Evolutionary conservation across 2,329 filamentous ascomycete species (phyloP), one percentile per base, ranked within the genome.

Genomic region (Fusarium secorum): DNA sequence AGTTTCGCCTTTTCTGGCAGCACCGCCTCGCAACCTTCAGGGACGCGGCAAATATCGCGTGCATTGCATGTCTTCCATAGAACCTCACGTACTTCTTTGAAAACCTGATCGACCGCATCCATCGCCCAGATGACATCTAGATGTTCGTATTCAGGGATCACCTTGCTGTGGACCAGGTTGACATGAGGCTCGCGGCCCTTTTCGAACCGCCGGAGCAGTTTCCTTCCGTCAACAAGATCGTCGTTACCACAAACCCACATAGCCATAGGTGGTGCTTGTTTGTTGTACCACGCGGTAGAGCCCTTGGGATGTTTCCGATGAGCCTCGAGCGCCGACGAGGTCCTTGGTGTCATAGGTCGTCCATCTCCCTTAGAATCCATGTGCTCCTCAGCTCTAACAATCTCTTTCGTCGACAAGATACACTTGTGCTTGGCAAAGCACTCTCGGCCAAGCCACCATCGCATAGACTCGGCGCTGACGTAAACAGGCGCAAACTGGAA

Each of bases 51-150:
- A 26, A 81, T 59, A 15, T 84, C 83, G 56, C 88, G 80, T 32
- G 73, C 83, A 49, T 88, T 38, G 82, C 89, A 83, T 3, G 93
- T 97, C 79, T 90, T 90, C 95, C 95, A 98, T 17, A 98, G 80
- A 18, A 97, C 91, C 75, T 95, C 91, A 33, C 90, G 87, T 1
- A 98, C 84, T 81, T 97, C 95, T 61, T 84, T 86, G 9, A 95
- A 96, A 2, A 98, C 93, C 78, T 95, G 88, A 51, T 95, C 90
- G 20, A 94, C 89, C 0, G 90, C 89, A 77, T 98, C 94, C 85
- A 98, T 93, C 0, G 95, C 94, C 95, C 95, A 98, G 39, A 98
- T 89, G 4, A 98, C 93, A 81, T 98, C 95, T 8, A 98, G 86
- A 81, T 98, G 95, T 82, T 98, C 95, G 78, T 97, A 97, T 49